Conservation (phyloP, 768 basidiomycete species). For the Collybia mongolica region DNA sequence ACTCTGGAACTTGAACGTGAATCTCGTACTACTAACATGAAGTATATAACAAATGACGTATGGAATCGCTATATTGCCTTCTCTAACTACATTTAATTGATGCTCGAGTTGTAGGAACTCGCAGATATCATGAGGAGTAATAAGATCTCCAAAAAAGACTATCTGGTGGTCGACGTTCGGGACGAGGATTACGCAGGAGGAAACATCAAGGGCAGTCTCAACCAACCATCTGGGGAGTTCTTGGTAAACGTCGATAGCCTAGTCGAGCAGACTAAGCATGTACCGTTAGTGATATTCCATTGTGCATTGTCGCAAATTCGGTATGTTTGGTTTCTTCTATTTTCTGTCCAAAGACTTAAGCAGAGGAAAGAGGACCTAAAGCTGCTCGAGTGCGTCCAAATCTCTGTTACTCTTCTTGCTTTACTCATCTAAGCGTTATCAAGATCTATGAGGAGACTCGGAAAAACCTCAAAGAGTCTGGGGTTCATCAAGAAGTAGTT, state of each 20-base stretch:
- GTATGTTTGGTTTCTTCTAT: constrained; percentile 37
- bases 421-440: constrained; percentile 1
- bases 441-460: constrained; percentile 74
- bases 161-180: constrained; percentile 80
- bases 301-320: constrained; percentile 76
- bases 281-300: constrained; percentile 73
- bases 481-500: constrained; percentile 51
- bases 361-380: constrained; percentile 61
- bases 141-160: constrained; percentile 61
- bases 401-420: neutral
- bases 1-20: too few species aligned
- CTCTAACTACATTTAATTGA: neutral
- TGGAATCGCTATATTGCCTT: neutral
- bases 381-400: constrained; percentile 60
- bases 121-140: constrained; percentile 66
- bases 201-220: constrained; percentile 66
- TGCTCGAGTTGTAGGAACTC: constrained; percentile 51
- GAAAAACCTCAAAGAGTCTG: constrained; percentile 39
- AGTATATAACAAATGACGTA: constrained; percentile 20
- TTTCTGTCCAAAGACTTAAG: constrained; percentile 1
- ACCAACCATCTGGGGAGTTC: constrained; percentile 65
- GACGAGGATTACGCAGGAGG: constrained; percentile 80
- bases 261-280: constrained; percentile 56
- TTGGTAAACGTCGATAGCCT: constrained; percentile 54
- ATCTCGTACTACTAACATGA: constrained; percentile 8